These are phyloP conservation scores for Asterochloris sp. DNA, from an alignment of 139 green algal genomes.

Conservation along the genomic window DNA sequence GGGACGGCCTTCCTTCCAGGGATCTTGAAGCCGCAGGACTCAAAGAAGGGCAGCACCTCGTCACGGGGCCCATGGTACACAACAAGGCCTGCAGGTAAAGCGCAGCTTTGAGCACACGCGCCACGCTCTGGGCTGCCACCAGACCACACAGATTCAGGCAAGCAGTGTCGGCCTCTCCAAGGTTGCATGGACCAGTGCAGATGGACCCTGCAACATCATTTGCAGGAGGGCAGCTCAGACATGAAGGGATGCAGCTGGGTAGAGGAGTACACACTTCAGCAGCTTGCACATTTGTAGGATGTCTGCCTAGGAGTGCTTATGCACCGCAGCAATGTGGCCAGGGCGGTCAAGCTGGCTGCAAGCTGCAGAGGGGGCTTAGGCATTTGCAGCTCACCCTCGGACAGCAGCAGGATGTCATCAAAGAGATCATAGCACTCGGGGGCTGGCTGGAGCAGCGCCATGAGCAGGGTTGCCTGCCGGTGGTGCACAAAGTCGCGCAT, in stretches of 20 bases:
- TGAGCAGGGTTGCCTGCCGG: slow-evolving; percentile 43
- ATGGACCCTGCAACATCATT: background rate
- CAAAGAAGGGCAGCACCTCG: slow-evolving; percentile 64
- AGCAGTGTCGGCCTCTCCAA: background rate
- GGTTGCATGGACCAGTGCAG: background rate
- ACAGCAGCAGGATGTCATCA: slow-evolving; percentile 67
- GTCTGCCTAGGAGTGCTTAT: background rate
- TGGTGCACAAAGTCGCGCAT: slow-evolving; percentile 29
- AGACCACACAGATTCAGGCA: background rate
- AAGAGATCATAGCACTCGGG: slow-evolving; percentile 70
- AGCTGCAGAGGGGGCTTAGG: background rate
- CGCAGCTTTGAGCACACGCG: background rate
- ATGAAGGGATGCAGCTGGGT: background rate
- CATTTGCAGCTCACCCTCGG: slow-evolving; percentile 32
- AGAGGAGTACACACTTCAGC: background rate
- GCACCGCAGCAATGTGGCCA: background rate
- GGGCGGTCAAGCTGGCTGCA: background rate
- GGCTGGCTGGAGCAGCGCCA: slow-evolving; percentile 82
- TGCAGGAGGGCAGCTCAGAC: background rate
- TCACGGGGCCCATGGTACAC: slow-evolving; percentile 51
- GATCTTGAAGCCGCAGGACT: slow-evolving; percentile 47
- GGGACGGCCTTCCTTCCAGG: slow-evolving; percentile 50
- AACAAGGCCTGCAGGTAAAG: slow-evolving; percentile 32
- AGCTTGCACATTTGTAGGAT: too few relatives aligned
- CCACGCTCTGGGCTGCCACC: background rate